A percentile compares a stretch with the other conserved stretches of the same genome.
phyloP scores from a whole-genome alignment of 108 stramenopile genomes.

The Aurantiochytrium sp. region DNA sequence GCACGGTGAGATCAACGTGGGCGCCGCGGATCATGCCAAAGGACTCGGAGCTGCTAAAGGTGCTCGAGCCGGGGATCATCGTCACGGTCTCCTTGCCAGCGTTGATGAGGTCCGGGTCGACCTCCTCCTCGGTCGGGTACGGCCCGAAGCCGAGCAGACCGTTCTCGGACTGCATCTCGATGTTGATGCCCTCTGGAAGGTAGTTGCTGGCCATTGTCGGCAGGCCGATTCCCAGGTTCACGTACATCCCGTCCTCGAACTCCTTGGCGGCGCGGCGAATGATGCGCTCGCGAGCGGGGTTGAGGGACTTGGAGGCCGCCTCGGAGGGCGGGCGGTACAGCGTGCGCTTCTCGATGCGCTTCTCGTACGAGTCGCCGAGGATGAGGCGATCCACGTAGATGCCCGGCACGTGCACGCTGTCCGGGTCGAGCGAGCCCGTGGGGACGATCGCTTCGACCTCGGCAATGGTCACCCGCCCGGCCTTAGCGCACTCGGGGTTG shows the following conservation, averaged over 20 bases:
- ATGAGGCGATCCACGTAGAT: slow-evolving; percentile 82
- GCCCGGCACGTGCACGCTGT: slow-evolving; percentile 80
- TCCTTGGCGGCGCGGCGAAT: slow-evolving; percentile 78
- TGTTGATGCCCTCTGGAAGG: slow-evolving; percentile 74
- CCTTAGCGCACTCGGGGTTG: slow-evolving; percentile 84
- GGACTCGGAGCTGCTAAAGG: slow-evolving; percentile 70
- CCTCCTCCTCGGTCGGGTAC: slow-evolving; percentile 66
- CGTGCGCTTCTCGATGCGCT: slow-evolving; percentile 73
- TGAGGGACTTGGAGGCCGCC: background rate
- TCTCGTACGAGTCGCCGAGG: slow-evolving; percentile 68
- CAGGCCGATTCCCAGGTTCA: slow-evolving; percentile 84
- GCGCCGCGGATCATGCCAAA: slow-evolving; percentile 89
- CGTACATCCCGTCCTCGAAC: slow-evolving; percentile 86
- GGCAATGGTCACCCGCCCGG: slow-evolving; percentile 72
- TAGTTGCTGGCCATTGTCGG: slow-evolving; percentile 79
- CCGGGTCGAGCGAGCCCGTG: slow-evolving; percentile 75
- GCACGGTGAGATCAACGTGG: slow-evolving; percentile 82
- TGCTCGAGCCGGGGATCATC: slow-evolving; percentile 63
- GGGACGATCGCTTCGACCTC: slow-evolving; percentile 84
- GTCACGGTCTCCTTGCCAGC: slow-evolving; percentile 89
- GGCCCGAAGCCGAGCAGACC: slow-evolving; percentile 81
- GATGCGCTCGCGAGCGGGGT: slow-evolving; percentile 70
- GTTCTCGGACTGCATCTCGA: slow-evolving; percentile 86
- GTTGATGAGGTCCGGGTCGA: slow-evolving; percentile 81
- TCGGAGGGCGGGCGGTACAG: slow-evolving; percentile 25